Conservation (phyloP, 352 stramenopile genomes). For the Pythium periplocum region DNA sequence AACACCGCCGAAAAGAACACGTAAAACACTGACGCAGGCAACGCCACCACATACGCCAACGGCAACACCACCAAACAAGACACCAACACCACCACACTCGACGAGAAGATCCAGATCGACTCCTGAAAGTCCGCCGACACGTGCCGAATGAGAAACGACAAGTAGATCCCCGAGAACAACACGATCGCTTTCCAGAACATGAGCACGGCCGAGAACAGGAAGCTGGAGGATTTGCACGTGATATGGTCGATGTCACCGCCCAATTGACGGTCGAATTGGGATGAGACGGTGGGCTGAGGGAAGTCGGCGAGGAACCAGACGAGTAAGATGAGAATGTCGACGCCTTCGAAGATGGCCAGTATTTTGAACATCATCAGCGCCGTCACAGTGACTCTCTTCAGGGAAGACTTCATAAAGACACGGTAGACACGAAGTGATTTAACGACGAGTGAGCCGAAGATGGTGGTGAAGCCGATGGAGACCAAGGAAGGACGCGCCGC, state of each 20-base stretch:
- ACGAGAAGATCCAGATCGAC: slow-evolving; percentile 56
- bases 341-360: slow-evolving; percentile 14
- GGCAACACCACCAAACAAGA: slow-evolving; percentile 22
- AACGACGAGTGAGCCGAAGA: slow-evolving; percentile 27
- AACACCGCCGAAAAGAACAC: slow-evolving; percentile 19
- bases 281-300: slow-evolving; percentile 10
- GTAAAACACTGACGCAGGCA: slow-evolving; percentile 19
- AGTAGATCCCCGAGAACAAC: slow-evolving; percentile 29
- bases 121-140: slow-evolving; percentile 68
- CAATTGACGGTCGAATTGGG: not conserved
- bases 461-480: slow-evolving; percentile 24
- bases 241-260: slow-evolving; percentile 11
- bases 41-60: slow-evolving; percentile 29
- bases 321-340: slow-evolving; percentile 24
- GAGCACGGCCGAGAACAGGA: slow-evolving; percentile 13
- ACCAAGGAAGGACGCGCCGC: slow-evolving; percentile 16
- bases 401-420: slow-evolving; percentile 21
- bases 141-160: slow-evolving; percentile 51
- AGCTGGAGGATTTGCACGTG: slow-evolving; percentile 19
- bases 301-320: slow-evolving; percentile 25
- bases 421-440: slow-evolving; percentile 37
- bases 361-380: slow-evolving; percentile 26
- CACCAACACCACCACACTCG: slow-evolving; percentile 38
- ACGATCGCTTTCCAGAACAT: slow-evolving; percentile 21
- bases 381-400: slow-evolving; percentile 27